Evolutionary conservation across 2,329 filamentous ascomycete species (phyloP).

Genomic region (Lasiodiplodia theobromae): DNA sequence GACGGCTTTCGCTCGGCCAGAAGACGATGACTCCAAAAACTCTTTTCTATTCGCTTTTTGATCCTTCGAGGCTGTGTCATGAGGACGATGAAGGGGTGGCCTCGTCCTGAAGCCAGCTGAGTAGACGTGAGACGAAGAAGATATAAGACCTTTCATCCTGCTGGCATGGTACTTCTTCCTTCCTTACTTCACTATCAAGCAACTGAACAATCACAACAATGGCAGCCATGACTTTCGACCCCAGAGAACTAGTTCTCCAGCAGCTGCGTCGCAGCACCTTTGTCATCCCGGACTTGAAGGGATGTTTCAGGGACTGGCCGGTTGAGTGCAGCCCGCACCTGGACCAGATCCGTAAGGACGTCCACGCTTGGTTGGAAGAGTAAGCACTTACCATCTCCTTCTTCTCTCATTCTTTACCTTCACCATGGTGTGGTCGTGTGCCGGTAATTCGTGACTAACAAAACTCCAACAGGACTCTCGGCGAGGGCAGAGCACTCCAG

Average conservation of each 20-base stretch:
- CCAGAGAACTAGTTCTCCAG: conserved; percentile 14
- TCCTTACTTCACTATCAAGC: not conserved
- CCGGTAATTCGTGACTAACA: too few species aligned
- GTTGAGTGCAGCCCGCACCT: conserved; percentile 8
- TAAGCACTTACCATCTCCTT: not conserved
- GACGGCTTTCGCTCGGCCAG: not conserved
- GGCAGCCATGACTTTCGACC: conserved; percentile 13
- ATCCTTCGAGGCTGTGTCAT: conserved; percentile 16
- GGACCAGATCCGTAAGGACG: conserved; percentile 23
- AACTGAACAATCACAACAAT: not conserved
- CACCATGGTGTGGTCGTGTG: too few species aligned
- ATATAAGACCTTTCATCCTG: not conserved
- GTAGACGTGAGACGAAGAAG: not conserved
- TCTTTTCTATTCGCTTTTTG: not conserved
- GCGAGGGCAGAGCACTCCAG: conserved; percentile 4
- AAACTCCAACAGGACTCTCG: not conserved
- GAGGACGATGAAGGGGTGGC: not conserved
- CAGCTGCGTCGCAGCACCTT: conserved; percentile 15
- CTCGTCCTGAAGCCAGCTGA: not conserved
- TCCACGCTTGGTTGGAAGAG: conserved; percentile 19
- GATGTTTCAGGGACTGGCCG: conserved; percentile 21
- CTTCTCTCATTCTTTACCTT: not conserved
- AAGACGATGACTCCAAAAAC: not conserved
- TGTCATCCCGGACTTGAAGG: conserved; percentile 7
- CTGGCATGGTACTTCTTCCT: not conserved